Conservation (phyloP, 2,329 filamentous ascomycete genomes). For the Sporothrix variecibatus region DNA sequence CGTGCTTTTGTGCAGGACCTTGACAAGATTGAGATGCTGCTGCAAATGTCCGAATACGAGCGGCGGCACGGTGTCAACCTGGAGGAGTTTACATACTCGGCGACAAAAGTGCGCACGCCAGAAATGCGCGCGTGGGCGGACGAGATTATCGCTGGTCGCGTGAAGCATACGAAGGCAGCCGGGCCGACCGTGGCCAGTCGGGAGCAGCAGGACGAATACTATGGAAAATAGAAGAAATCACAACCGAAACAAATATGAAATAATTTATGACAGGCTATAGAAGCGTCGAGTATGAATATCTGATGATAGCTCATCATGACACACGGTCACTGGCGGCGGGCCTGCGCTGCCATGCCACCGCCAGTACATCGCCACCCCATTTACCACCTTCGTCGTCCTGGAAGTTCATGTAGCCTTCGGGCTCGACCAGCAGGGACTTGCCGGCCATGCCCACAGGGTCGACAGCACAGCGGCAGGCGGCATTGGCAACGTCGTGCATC, state of each 20-base stretch:
- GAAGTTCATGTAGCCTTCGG: not conserved
- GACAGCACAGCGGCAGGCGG: too few species aligned
- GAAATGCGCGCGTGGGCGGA: slow-evolving; percentile 81
- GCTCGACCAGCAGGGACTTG: not conserved
- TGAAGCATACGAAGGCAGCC: not conserved
- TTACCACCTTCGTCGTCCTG: not conserved
- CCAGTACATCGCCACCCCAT: not conserved
- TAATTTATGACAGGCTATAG: not conserved
- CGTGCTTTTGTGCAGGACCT: slow-evolving; percentile 92
- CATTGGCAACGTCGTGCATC: too few species aligned
- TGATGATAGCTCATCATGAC: not conserved
- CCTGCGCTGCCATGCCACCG: not conserved
- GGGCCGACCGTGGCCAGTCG: not conserved
- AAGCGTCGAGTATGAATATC: not conserved
- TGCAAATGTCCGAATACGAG: slow-evolving; percentile 98
- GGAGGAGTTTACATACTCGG: slow-evolving; percentile 82
- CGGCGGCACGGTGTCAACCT: slow-evolving; percentile 69
- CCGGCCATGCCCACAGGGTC: not conserved
- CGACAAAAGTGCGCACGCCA: slow-evolving; percentile 67
- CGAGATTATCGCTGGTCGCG: slow-evolving; percentile 50
- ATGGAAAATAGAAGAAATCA: not conserved
- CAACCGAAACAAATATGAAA: not conserved
- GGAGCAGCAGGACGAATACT: slow-evolving; percentile 11
- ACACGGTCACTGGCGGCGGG: not conserved
- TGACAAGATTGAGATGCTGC: slow-evolving; percentile 91